Evolutionary conservation across 352 stramenopile genomes (phyloP).

Genomic region (Phytopythium cucurbitacearum): DNA sequence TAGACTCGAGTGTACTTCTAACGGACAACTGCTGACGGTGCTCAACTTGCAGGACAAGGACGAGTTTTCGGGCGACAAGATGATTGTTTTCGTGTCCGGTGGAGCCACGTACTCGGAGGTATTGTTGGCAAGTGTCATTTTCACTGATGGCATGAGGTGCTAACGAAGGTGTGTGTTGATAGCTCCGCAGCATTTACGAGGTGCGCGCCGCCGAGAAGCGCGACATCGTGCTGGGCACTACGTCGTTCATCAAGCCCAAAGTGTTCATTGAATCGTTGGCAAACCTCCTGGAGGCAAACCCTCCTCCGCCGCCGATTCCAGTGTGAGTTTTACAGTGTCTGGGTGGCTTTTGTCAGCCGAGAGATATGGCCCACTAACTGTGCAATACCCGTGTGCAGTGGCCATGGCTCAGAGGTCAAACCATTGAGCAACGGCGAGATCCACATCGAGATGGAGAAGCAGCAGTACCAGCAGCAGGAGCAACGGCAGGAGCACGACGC

Average conservation of each 20-base stretch:
- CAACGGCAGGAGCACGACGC: conserved; percentile 12
- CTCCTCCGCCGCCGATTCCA: conserved; percentile 9
- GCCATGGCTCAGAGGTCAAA: conserved; percentile 42
- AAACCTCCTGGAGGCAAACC: conserved; percentile 53
- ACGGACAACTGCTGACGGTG: conserved; percentile 7
- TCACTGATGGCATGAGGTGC: neutral
- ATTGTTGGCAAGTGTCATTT: neutral
- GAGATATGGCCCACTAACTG: neutral
- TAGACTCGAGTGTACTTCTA: neutral
- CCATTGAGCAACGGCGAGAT: conserved; percentile 63
- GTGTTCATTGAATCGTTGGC: conserved; percentile 54
- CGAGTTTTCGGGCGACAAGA: conserved; percentile 75
- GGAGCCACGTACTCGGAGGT: conserved; percentile 94
- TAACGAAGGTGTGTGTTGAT: neutral
- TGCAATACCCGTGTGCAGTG: conserved; percentile 10
- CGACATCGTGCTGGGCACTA: conserved; percentile 67
- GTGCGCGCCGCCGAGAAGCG: conserved; percentile 60
- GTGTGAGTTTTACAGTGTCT: neutral
- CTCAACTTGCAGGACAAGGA: conserved; percentile 39
- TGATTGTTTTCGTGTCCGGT: conserved; percentile 94
- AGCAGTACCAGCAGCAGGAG: conserved; percentile 19
- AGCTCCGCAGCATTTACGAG: conserved; percentile 83
- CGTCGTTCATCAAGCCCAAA: conserved; percentile 60
- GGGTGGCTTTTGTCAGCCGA: neutral
- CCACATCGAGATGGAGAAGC: conserved; percentile 59